Conservation (phyloP, 179 eudicot species). For the Carnegiea gigantea region DNA sequence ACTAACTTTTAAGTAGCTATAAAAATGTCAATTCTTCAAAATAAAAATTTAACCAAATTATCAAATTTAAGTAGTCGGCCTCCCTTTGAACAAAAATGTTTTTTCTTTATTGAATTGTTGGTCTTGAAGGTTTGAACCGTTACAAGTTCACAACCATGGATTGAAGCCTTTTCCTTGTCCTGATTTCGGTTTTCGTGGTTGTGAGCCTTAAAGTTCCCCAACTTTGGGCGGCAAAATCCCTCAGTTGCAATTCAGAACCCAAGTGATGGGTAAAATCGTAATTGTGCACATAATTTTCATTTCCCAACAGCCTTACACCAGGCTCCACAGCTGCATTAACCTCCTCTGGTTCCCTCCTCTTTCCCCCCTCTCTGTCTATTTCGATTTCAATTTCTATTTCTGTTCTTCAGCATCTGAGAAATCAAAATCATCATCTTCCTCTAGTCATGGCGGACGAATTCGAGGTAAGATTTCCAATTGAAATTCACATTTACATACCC, state of each 20-base stretch:
- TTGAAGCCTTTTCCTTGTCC: no score
- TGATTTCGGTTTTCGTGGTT: no score
- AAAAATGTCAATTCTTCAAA: no score
- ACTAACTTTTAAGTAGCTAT: no score
- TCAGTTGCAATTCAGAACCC: background rate
- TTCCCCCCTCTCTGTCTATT: background rate
- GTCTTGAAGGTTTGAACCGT: no score
- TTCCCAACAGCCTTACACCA: background rate
- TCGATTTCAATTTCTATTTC: background rate
- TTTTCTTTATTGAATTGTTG: no score
- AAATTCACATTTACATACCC: background rate
- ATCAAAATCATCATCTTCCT: background rate
- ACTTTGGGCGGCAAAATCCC: no score
- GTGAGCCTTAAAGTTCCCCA: no score
- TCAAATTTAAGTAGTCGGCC: no score
- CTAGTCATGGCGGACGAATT: conserved; percentile 21
- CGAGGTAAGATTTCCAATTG: conserved; percentile 3
- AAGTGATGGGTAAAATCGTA: background rate
- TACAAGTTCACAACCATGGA: no score
- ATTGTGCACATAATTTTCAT: background rate
- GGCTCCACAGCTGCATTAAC: background rate
- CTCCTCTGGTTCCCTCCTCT: conserved; percentile 5
- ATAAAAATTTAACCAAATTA: no score
- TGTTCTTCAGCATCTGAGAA: background rate
- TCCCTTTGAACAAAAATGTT: no score